Evolutionary conservation across 768 basidiomycete species (phyloP), one percentile per base, ranked within the genome.

Genomic region (Collybiopsis confluens): DNA sequence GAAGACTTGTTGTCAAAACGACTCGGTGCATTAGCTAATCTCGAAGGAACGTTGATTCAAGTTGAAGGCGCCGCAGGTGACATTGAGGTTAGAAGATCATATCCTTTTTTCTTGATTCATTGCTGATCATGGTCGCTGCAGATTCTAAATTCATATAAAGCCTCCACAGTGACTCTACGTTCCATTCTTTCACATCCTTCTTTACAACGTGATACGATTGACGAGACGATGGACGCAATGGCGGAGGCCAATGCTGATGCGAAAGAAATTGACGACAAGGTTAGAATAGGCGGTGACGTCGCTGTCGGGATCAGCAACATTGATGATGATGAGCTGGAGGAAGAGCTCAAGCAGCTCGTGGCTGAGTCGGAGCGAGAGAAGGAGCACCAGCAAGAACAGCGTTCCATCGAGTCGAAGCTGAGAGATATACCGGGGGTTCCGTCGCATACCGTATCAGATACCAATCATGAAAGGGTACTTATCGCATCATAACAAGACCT

Each of bases 31-130:
- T 71, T 92, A 4, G 80, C 83, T 54, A 89, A 83, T 35, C 72
- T 98, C 7, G 84, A 89, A 58, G 73, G 81, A 11, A 92, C 93
- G 0, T 67, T 97, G 35, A 71, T 91, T 42, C 79, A 82, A 42
- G 91, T 98, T 4, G 92, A 98, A 69, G 80, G 85, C 2, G 90
- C 94, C n/a, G 90, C 90, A 26, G 87, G 86, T 2, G 90, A 98
- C 67, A 77, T 94, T 10, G 86, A 92, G 75, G 94, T 94, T 64
- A 40, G 72, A 63, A 5, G 8, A 8, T 28, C 28, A 2, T 15
- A 23, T 33, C 36, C 15, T 21, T 41, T 8, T 23, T n/a, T 24
- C 9, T 24, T 41, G 4, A 27, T 10, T 20, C 36, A 13, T 24
- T 18, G 9, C n/a, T 54, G 42, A 41, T 26, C 1, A 18, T 49